Percentiles rank a stretch among this genome's conserved stretches.
These are phyloP conservation scores for Venustampulla echinocandica DNA, from an alignment of 495 filamentous ascomycete species.

Conservation along the genomic window DNA sequence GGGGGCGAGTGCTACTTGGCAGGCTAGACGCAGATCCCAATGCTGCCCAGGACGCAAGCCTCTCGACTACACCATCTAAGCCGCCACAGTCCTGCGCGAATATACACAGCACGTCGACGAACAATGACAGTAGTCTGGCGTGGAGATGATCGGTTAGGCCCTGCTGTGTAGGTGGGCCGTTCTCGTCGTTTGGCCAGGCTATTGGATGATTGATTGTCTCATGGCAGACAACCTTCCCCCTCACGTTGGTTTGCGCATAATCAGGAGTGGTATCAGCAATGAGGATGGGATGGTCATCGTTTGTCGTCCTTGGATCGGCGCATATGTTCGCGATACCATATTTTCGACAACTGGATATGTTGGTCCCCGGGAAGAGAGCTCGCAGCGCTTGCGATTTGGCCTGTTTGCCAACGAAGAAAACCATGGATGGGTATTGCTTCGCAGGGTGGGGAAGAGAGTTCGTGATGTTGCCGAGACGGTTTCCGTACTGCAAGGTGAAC, in stretches of 20 bases:
- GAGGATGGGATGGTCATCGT: conserved; percentile 13
- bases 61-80: conserved; percentile 7
- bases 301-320: conserved; percentile 4
- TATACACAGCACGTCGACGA: conserved; percentile 13
- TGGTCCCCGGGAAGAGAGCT: conserved; percentile 6
- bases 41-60: conserved; percentile 4
- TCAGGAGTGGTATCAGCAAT: conserved; percentile 8
- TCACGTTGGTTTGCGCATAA: conserved; percentile 2
- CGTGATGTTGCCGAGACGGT: conserved; percentile 7
- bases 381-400: conserved; percentile 6
- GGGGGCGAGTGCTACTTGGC: conserved; percentile 5
- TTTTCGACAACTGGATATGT: conserved; percentile 4
- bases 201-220: conserved; percentile 7
- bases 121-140: conserved; percentile 8
- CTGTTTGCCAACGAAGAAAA: conserved; percentile 10
- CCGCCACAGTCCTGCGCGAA: conserved; percentile 13
- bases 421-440: conserved; percentile 7
- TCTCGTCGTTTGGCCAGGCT: conserved; percentile 6
- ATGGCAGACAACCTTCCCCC: conserved; percentile 10
- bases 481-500: conserved; percentile 5
- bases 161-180: conserved; percentile 1
- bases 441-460: conserved; percentile 4
- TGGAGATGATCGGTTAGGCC: conserved; percentile 4
- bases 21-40: conserved; percentile 14
- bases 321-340: conserved; percentile 12